Conservation (phyloP, 306 rosid genomes). For the Chamaecrista fasciculata region DNA sequence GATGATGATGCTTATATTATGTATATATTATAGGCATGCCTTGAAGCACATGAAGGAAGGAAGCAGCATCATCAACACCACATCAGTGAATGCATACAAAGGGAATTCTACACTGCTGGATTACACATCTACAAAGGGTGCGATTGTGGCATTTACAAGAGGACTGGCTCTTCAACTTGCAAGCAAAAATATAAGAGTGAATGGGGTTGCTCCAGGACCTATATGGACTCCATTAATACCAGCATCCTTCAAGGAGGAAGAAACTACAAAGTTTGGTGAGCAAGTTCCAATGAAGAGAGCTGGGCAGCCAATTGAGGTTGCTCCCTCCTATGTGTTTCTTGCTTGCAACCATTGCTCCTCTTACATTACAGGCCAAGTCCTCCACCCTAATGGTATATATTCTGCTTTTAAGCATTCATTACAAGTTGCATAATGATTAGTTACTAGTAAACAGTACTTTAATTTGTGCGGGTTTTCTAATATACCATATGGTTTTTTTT, state of each 20-base stretch:
- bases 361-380: conserved; percentile 74
- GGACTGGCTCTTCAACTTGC: conserved; percentile 67
- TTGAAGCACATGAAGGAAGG: conserved; percentile 84
- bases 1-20: too few relatives aligned
- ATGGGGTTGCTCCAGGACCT: conserved; percentile 86
- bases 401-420: neutral
- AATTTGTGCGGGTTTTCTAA: neutral
- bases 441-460: too few relatives aligned
- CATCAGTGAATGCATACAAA: conserved; percentile 74
- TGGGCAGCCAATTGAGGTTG: conserved; percentile 84
- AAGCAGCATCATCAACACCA: conserved; percentile 67
- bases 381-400: conserved; percentile 72
- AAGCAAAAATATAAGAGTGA: conserved; percentile 61
- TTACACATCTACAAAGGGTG: conserved; percentile 72
- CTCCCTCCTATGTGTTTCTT: conserved; percentile 68
- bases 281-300: conserved; percentile 76
- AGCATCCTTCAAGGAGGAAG: conserved; percentile 49
- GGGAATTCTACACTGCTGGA: conserved; percentile 55
- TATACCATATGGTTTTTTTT: too few relatives aligned
- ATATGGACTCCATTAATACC: conserved; percentile 81
- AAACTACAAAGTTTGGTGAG: conserved; percentile 44
- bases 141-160: conserved; percentile 71
- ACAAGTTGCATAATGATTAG: too few relatives aligned
- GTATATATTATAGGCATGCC: conserved; percentile 66
- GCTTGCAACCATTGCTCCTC: conserved; percentile 71